Base-by-base conservation (phyloP, 2,329 filamentous ascomycete genomes). In the Calonectria montana region DNA sequence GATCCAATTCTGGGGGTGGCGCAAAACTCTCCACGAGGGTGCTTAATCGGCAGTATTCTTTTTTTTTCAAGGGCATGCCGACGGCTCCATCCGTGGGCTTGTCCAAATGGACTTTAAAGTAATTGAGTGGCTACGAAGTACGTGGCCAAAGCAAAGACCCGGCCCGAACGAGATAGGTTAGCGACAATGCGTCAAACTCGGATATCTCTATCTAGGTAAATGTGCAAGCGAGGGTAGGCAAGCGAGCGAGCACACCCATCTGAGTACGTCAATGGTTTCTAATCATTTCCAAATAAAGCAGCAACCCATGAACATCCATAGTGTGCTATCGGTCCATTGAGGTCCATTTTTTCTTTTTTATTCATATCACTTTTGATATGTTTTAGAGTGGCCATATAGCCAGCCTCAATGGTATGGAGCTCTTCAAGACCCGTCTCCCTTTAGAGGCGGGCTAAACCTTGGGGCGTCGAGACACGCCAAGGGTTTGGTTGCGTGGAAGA, bases 21-120 rank as follows among this genome's bases (percentile, higher is more conserved):
- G 31, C 31, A 21, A 39, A 59, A 23, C 53, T 55, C 50, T 59
- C 21, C 53, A 18, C 31, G 53, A 59, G 13, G 31, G 53, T 35
- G 31, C 53, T 59, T 23, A 35, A 39, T 39, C 53, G 53, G 53
- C 31, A 39, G 12, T 37, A 23, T 31, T 18, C 9, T 59, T 39
- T 39, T 25, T 23, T 50, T 50, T 50, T 50, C 12, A 39, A 59
- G 16, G 31, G 15, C 53, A 59, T 59, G 53, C 53, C 35, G 53
- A 39, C 53, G 53, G 53, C 53, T 59, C 35, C n/a, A 59, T 21
- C 53, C 53, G 53, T 59, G 53, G 53, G 21, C 53, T 59, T 59
- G 37, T 39, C 53, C 18, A 35, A 35, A 39, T 35, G 31, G 31
- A 39, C 13, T 39, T 59, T 59, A 59, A 39, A 59, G 53, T 39